Evolutionary conservation across 441 rosid species (phyloP), one percentile per base, ranked within the genome.

Genomic region (Croton laevigatus): DNA sequence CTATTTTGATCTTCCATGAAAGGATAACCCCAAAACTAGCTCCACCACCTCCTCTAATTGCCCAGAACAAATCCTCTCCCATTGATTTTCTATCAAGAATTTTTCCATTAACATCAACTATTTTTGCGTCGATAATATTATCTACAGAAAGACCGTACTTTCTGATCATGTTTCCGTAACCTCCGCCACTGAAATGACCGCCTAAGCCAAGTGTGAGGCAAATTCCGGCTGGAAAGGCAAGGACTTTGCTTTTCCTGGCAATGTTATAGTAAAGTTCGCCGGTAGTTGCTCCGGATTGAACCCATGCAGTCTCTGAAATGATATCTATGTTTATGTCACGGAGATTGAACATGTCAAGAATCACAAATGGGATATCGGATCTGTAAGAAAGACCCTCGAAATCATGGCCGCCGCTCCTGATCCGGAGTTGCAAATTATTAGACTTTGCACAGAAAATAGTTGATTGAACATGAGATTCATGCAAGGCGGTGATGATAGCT

Each of bases 401-500:
- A 61, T 89, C 95, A 48, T 88, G 95, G 32, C 89, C 95, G 0
- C 91, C 93, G 44, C 96, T 88, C 0, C 62, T 37, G 3, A 34
- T 59, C 34, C 62, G 34, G 42, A 59, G 6, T 12, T 59, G 44
- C 20, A 59, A 5, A 10, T 8, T 8, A 34, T 14, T 0, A 32
- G 37, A 37, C n/a, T 59, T 59, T 32, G 20, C 44, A 32, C 62
- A 59, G 44, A 13, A 4, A 5, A 59, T 81, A 8, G 90, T 81
- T 5, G 89, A 83, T 48, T 80, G 83, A 71, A 89, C 82, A 68
- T 89, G 85, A 69, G 80, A 69, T 4, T 75, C 82, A 38, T 83
- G 68, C 19, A 38, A 62, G 5, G 95, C 88, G 5, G 91, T 79
- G 74, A 86, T 19, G 19, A 89, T 87, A 66, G 85, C 60, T 0